Percentiles rank a stretch among this genome's conserved stretches.
Conservation (phyloP, 306 rosid genomes). For the Gastrolobium villosum region DNA sequence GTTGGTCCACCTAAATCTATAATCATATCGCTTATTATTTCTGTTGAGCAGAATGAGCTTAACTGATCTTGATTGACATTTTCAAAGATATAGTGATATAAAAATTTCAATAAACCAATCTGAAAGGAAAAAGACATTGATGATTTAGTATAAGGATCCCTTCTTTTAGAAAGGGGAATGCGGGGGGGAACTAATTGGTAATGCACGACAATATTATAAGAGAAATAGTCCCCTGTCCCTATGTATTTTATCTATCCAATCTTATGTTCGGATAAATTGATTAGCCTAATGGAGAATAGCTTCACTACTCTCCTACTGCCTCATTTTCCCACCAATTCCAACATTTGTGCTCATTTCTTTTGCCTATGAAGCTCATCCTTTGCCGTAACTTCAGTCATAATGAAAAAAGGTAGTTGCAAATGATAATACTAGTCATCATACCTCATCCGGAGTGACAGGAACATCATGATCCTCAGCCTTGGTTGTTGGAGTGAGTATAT, state of each 20-base stretch:
- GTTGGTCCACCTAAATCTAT: constrained; percentile 19
- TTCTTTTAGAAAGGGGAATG: too few species aligned
- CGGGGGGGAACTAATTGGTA: neutral
- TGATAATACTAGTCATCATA: constrained; percentile 39
- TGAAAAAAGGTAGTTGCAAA: constrained; percentile 26
- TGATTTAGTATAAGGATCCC: too few species aligned
- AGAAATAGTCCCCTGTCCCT: neutral
- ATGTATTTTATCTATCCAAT: constrained; percentile 30
- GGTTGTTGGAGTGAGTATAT: constrained; percentile 95
- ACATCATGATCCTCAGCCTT: constrained; percentile 94
- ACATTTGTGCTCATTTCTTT: constrained; percentile 10
- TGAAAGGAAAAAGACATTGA: too few species aligned
- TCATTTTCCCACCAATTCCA: constrained; percentile 4
- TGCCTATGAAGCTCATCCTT: constrained; percentile 4
- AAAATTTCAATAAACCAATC: constrained; percentile 8
- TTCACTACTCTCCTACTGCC: neutral
- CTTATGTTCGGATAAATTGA: neutral
- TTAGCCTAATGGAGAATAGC: neutral
- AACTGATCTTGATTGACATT: constrained; percentile 18
- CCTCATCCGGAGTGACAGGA: constrained; percentile 96
- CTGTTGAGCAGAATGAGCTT: neutral
- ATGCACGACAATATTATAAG: constrained; percentile 10
- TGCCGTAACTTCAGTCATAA: constrained; percentile 7
- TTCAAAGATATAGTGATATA: constrained; percentile 16
- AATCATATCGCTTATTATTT: neutral